These are phyloP conservation scores for Trichaptum fuscoviolaceum DNA, from an alignment of 768 basidiomycete genomes.

Conservation along the genomic window DNA sequence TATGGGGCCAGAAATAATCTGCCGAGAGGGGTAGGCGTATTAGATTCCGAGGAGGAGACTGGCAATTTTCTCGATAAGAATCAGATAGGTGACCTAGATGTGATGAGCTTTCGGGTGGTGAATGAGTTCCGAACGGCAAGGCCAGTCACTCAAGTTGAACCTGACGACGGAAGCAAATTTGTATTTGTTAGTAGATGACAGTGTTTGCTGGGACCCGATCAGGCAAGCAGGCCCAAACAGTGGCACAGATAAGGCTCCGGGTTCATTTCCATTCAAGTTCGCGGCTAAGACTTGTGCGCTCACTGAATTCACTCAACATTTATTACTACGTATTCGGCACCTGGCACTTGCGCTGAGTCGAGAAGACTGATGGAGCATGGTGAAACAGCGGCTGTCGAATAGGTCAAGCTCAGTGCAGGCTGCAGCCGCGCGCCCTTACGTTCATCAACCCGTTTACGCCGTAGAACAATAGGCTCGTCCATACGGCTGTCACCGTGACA, in stretches of 20 bases:
- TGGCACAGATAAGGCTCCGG: not conserved
- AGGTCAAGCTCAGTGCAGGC: not conserved
- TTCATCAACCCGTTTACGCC: not conserved
- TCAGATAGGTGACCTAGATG: too few relatives aligned
- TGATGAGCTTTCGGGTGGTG: too few relatives aligned
- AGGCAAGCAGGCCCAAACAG: not conserved
- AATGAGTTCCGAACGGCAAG: too few relatives aligned
- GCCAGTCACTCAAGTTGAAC: not conserved
- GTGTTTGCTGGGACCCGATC: not conserved
- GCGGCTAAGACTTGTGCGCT: not conserved
- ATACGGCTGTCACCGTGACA: constrained; percentile 1
- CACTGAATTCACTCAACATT: not conserved
- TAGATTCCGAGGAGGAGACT: not conserved
- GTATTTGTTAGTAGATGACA: not conserved
- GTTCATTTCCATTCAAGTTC: not conserved
- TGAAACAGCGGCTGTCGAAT: not conserved
- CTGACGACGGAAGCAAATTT: not conserved
- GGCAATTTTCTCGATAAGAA: too few relatives aligned
- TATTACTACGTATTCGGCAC: not conserved
- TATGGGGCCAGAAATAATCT: not conserved
- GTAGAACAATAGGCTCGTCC: constrained; percentile 1
- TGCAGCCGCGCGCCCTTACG: not conserved
- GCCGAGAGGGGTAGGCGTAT: not conserved
- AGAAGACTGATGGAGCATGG: not conserved
- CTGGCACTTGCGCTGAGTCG: not conserved